Evolutionary conservation across 2,329 filamentous ascomycete genomes (phyloP).

Genomic region (Claviceps paspali): DNA sequence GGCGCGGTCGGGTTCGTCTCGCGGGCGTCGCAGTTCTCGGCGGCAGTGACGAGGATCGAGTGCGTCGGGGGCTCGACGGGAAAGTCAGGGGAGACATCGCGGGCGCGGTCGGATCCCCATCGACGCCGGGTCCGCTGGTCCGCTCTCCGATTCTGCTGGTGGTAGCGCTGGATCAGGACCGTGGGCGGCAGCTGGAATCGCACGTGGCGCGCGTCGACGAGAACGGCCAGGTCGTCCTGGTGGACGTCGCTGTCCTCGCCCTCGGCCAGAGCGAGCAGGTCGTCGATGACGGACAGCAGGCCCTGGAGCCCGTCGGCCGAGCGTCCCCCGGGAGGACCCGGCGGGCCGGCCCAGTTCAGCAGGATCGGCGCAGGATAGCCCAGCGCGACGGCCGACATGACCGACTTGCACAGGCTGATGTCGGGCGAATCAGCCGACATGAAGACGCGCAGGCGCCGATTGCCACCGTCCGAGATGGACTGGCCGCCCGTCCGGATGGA

Average conservation of each 20-base stretch:
- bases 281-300: slow-evolving; percentile 10
- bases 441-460: slow-evolving; percentile 19
- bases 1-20: slow-evolving; percentile 21
- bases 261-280: slow-evolving; percentile 9
- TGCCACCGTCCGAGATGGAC: slow-evolving; percentile 5
- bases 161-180: slow-evolving; percentile 21
- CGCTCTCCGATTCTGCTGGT: slow-evolving; percentile 19
- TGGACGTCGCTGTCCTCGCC: slow-evolving; percentile 4
- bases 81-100: background rate
- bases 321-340: no score
- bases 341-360: slow-evolving; percentile 24
- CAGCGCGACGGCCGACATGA: slow-evolving; percentile 22
- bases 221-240: slow-evolving; percentile 12
- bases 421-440: slow-evolving; percentile 22
- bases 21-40: slow-evolving; percentile 21
- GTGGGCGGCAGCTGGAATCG: slow-evolving; percentile 25
- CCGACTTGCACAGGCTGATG: slow-evolving; percentile 23
- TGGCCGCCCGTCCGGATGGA: background rate
- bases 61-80: slow-evolving; percentile 6
- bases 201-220: slow-evolving; percentile 24
- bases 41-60: slow-evolving; percentile 18
- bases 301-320: slow-evolving; percentile 23
- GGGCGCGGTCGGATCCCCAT: slow-evolving; percentile 11
- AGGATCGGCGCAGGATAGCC: slow-evolving; percentile 23
- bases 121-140: slow-evolving; percentile 13